Percentiles rank a stretch among this genome's conserved stretches.
phyloP scores from a whole-genome alignment of 148 eudicot species.

The Cornus florida region DNA sequence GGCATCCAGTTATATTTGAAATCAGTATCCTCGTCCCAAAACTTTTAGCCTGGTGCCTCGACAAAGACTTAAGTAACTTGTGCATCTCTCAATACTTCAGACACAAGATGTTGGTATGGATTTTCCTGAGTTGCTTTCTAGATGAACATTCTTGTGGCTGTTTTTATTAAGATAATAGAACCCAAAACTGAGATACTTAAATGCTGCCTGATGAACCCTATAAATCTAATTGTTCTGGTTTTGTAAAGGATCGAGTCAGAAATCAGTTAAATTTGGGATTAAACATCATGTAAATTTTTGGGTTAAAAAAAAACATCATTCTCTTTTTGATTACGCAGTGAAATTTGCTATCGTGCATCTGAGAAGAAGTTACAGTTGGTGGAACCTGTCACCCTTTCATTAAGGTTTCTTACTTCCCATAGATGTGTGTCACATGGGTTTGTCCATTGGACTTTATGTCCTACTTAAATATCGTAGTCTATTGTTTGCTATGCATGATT shows the following conservation, averaged over 20 bases:
- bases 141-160: not conserved
- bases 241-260: not conserved
- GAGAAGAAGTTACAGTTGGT: not conserved
- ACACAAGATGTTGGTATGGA: conserved; percentile 83
- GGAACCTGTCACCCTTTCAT: not conserved
- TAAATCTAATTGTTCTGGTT: not conserved
- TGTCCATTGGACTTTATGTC: not conserved
- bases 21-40: conserved; percentile 50
- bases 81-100: conserved; percentile 56
- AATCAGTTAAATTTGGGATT: not conserved
- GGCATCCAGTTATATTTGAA: conserved; percentile 29
- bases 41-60: conserved; percentile 51
- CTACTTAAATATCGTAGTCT: not conserved
- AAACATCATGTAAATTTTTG: too few relatives aligned
- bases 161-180: not conserved
- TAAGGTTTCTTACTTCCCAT: not conserved
- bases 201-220: not conserved
- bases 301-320: too few relatives aligned
- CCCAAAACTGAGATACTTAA: not conserved
- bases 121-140: conserved; percentile 1
- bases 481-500: not conserved
- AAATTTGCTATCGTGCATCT: not conserved
- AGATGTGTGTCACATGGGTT: not conserved
- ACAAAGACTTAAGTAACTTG: conserved; percentile 13
- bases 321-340: not conserved